Conservation (phyloP, 495 filamentous ascomycete species). For the Lepidopterella palustris region DNA sequence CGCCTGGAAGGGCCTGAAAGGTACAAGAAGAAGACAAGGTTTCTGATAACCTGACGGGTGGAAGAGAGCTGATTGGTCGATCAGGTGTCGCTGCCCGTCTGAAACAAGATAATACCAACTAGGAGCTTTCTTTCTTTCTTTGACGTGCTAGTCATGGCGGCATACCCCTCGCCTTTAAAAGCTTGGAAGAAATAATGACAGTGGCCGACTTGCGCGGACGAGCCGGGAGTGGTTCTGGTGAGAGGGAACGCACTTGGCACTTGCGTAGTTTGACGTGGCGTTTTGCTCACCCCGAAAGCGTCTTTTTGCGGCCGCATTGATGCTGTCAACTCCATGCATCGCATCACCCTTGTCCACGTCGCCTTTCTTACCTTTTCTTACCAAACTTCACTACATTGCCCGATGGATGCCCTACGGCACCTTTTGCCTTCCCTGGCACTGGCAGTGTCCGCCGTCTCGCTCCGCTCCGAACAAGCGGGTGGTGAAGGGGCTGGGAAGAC, state of each 20-base stretch:
- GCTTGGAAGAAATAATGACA: neutral
- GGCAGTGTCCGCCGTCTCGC: neutral
- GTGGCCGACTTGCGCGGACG: neutral
- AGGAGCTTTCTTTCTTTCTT: neutral
- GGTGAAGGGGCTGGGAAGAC: neutral
- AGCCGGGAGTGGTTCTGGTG: neutral
- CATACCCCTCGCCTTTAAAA: neutral
- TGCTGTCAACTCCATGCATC: neutral
- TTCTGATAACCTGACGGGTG: neutral
- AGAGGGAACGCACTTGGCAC: neutral
- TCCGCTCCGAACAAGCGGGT: neutral
- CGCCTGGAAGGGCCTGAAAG: neutral
- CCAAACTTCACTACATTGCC: neutral
- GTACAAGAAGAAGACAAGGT: neutral
- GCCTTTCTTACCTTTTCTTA: neutral
- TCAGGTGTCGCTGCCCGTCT: neutral
- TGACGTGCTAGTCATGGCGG: neutral
- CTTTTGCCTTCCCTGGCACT: neutral
- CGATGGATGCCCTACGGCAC: neutral
- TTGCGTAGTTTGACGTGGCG: neutral
- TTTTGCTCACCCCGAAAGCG: neutral
- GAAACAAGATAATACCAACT: neutral
- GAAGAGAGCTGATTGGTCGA: neutral
- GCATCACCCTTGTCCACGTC: neutral
- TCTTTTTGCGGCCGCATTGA: neutral